Evolutionary conservation across 192 early-diverging fungal species (phyloP).

Genomic region (Mortierella antarctica): DNA sequence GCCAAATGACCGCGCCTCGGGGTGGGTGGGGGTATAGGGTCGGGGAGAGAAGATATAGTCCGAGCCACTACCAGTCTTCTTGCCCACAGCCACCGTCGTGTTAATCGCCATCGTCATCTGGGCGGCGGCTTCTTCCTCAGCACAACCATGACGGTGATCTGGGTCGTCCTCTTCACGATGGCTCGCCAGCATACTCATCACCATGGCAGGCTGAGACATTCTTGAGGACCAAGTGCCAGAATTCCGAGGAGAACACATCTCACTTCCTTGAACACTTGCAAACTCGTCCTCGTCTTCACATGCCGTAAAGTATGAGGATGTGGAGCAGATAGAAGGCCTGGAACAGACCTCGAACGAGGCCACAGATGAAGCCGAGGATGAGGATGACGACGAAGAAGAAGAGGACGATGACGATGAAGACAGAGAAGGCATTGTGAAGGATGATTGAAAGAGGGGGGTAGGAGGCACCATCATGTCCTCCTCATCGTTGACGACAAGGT

Average conservation of each 20-base stretch:
- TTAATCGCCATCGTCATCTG: background rate
- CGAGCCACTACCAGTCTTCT: background rate
- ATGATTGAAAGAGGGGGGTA: conserved; percentile 24
- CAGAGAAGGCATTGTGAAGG: conserved; percentile 29
- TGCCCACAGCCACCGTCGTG: background rate
- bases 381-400: conserved; percentile 3
- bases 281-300: conserved; percentile 29
- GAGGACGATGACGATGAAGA: conserved; percentile 16
- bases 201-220: background rate
- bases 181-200: too few relatives aligned
- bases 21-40: conserved; percentile 21
- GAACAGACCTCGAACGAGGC: conserved; percentile 32
- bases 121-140: too few relatives aligned
- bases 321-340: conserved; percentile 11
- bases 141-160: too few relatives aligned
- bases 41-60: conserved; percentile 50
- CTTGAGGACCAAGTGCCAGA: conserved; percentile 25
- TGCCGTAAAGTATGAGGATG: conserved; percentile 8
- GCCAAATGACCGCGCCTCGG: conserved; percentile 28
- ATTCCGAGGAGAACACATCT: conserved; percentile 24
- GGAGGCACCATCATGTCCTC: conserved; percentile 24
- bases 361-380: conserved; percentile 37
- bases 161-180: too few relatives aligned
- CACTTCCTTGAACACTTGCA: background rate
- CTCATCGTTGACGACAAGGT: conserved; percentile 2